phyloP scores from a whole-genome alignment of 202 grass and related monocot genomes.

The Setaria italica region DNA sequence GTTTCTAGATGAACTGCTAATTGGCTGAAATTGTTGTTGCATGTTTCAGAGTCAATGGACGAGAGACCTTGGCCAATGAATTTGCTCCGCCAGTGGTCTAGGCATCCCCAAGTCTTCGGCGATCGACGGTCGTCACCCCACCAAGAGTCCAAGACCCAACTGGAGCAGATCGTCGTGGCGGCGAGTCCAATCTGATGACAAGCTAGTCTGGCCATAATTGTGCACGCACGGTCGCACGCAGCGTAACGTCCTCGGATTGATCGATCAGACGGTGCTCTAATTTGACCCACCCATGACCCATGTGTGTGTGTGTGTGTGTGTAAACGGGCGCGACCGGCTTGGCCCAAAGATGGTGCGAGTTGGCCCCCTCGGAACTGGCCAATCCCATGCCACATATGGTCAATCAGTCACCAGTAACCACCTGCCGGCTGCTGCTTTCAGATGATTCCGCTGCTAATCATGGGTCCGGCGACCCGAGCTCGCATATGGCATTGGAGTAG shows the following conservation, averaged over 20 bases:
- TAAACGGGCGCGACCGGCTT: background rate
- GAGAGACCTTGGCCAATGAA: too few species aligned
- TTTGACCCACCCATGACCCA: conserved; percentile 20
- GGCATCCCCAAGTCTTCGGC: background rate
- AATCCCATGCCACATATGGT: background rate
- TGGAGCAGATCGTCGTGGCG: background rate
- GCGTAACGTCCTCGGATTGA: background rate
- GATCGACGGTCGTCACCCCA: background rate
- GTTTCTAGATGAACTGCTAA: too few species aligned
- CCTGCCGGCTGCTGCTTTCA: background rate
- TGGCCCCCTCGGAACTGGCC: background rate
- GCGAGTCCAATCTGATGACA: conserved; percentile 21
- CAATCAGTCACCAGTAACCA: background rate
- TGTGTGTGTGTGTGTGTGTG: too few species aligned
- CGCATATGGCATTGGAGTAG: too few species aligned
- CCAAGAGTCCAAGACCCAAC: background rate
- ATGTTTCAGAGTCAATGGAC: too few species aligned
- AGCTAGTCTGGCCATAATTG: conserved; percentile 21
- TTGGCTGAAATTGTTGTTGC: too few species aligned
- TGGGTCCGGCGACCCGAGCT: too few species aligned
- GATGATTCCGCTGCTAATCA: background rate
- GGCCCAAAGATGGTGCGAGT: conserved; percentile 36
- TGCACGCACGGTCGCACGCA: background rate
- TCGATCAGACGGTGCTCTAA: conserved; percentile 33
- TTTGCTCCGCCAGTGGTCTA: too few species aligned